These are phyloP conservation scores for Trichophyton mentagrophytes DNA, from an alignment of 2,329 filamentous ascomycete genomes.

Conservation along the genomic window DNA sequence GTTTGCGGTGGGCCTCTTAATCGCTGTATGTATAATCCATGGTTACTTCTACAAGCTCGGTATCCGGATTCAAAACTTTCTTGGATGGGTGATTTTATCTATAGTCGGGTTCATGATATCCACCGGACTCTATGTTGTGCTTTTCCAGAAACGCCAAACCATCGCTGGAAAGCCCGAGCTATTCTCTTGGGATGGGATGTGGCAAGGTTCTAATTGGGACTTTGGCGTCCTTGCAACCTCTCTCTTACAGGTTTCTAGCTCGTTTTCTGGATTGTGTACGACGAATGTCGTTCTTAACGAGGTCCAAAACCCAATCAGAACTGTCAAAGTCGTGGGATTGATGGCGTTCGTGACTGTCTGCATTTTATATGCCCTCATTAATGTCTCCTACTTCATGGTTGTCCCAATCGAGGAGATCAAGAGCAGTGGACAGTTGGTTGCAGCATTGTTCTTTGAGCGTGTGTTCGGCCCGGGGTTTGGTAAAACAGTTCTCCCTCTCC, in stretches of 20 bases:
- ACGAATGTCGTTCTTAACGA: constrained; percentile 60
- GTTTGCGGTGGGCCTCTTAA: constrained; percentile 46
- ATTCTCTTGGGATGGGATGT: constrained; percentile 29
- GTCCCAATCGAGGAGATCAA: constrained; percentile 56
- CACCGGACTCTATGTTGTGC: constrained; percentile 47
- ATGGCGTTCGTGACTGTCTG: constrained; percentile 50
- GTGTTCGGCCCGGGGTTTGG: constrained; percentile 50
- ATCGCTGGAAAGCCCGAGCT: not conserved
- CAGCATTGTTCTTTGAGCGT: constrained; percentile 53
- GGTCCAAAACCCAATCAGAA: constrained; percentile 54
- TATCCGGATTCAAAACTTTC: constrained; percentile 46
- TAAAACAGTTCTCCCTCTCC: constrained; percentile 45
- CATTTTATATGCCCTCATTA: constrained; percentile 53
- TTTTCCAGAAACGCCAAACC: constrained; percentile 24
- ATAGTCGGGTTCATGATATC: constrained; percentile 50
- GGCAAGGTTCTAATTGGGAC: constrained; percentile 55
- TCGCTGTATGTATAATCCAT: constrained; percentile 46
- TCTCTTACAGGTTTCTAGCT: constrained; percentile 50
- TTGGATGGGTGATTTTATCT: constrained; percentile 52
- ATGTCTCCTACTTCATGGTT: constrained; percentile 51
- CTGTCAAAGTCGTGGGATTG: constrained; percentile 49
- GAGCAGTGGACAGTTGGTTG: constrained; percentile 53
- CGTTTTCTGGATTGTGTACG: constrained; percentile 51
- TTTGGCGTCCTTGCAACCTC: constrained; percentile 55
- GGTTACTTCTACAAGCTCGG: constrained; percentile 45